Evolutionary conservation across 2,329 filamentous ascomycete genomes (phyloP).

Genomic region (Fusarium sp.): DNA sequence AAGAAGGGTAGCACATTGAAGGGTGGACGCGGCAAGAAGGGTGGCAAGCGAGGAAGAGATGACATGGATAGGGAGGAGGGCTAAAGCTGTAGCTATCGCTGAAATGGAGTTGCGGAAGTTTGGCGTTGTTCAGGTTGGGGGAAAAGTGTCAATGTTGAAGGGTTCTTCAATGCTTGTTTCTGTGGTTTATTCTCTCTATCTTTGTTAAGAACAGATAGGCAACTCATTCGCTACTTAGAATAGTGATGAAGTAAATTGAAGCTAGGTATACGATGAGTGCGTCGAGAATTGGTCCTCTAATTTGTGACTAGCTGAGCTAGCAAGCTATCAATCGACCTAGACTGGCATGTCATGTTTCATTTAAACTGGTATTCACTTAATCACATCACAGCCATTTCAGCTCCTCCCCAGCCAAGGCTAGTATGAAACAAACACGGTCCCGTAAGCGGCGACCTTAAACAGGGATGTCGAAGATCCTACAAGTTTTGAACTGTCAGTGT

Average conservation of each 20-base stretch:
- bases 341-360: slow-evolving; percentile 17
- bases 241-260: background rate
- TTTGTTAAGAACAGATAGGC: background rate
- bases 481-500: slow-evolving; percentile 1
- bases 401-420: background rate
- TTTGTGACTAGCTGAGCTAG: background rate
- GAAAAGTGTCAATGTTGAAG: slow-evolving; percentile 29
- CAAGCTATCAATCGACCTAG: background rate
- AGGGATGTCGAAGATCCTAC: slow-evolving; percentile 35
- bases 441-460: slow-evolving; percentile 26
- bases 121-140: slow-evolving; percentile 32
- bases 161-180: slow-evolving; percentile 15
- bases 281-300: slow-evolving; percentile 8
- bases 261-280: background rate
- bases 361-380: background rate
- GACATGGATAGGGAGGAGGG: slow-evolving; percentile 84
- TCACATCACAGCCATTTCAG: background rate
- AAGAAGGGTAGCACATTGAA: slow-evolving; percentile 62
- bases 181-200: slow-evolving; percentile 5
- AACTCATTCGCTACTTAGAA: background rate
- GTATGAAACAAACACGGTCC: slow-evolving; percentile 27
- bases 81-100: slow-evolving; percentile 53
- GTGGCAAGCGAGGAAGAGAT: slow-evolving; percentile 61
- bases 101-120: slow-evolving; percentile 20
- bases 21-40: slow-evolving; percentile 58